phyloP scores from a whole-genome alignment of 2,329 filamentous ascomycete genomes.

The Trichoderma semiorbis region DNA sequence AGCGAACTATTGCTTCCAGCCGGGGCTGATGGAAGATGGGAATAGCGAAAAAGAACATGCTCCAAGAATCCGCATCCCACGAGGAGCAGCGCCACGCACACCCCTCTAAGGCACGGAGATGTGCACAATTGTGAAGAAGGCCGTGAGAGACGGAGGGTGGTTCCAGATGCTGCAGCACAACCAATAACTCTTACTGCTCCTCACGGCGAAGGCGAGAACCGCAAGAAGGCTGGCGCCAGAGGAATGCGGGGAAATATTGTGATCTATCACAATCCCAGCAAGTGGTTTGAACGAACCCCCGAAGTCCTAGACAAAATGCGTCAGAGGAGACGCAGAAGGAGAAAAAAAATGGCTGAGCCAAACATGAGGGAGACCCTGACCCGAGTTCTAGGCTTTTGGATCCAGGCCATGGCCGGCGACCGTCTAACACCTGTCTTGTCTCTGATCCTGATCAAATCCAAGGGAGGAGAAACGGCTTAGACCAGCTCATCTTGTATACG shows the following conservation, averaged over 20 bases:
- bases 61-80: not conserved
- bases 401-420: not conserved
- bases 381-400: not conserved
- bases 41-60: not conserved
- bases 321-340: not conserved
- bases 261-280: conserved; percentile 16
- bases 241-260: conserved; percentile 20
- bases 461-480: not conserved
- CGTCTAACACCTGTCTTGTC: not conserved
- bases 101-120: not conserved
- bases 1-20: conserved; percentile 5
- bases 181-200: not conserved
- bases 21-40: not conserved
- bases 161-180: not conserved
- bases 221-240: not conserved
- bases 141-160: not conserved
- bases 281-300: not conserved
- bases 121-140: not conserved
- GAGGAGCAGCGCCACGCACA: not conserved
- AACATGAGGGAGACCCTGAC: not conserved
- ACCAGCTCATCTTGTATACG: not conserved
- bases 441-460: not conserved
- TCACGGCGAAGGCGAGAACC: not conserved
- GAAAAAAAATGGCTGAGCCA: not conserved
- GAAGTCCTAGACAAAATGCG: conserved; percentile 3